Conservation (phyloP, 805 yeast genomes). For the Wickerhamiella kazuoi region DNA sequence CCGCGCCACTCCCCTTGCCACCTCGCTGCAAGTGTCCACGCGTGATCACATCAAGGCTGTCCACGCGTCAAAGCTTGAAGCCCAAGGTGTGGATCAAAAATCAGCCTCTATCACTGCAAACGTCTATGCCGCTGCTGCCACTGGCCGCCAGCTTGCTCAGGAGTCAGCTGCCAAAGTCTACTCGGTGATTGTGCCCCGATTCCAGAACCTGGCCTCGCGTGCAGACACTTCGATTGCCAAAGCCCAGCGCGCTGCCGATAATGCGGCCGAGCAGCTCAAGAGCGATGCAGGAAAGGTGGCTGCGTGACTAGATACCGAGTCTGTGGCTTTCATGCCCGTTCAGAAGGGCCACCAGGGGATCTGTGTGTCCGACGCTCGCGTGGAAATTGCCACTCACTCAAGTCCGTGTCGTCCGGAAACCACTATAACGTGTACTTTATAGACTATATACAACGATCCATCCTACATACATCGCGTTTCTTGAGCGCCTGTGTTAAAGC, state of each 20-base stretch:
- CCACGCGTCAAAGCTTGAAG: constrained; percentile 8
- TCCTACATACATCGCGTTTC: no score
- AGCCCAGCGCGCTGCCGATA: constrained; percentile 2
- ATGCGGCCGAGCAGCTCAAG: neutral
- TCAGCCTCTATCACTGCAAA: neutral
- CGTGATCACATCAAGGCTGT: constrained; percentile 3
- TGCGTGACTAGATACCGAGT: neutral
- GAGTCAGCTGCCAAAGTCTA: constrained; percentile 1
- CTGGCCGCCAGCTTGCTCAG: constrained; percentile 4
- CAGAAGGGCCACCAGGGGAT: no score
- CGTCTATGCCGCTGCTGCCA: neutral
- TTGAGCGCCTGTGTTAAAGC: no score
- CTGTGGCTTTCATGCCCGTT: no score
- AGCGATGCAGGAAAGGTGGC: neutral
- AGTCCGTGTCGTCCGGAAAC: no score
- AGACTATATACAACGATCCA: no score
- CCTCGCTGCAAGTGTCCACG: constrained; percentile 1
- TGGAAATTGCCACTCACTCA: no score
- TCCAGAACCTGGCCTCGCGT: neutral
- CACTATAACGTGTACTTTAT: no score
- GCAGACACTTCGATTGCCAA: constrained; percentile 1
- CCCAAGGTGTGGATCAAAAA: constrained; percentile 1
- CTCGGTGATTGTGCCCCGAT: neutral
- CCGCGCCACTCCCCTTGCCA: constrained; percentile 11
- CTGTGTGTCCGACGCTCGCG: no score